Conservation (phyloP, 306 rosid genomes). For the Corylus avellana region DNA sequence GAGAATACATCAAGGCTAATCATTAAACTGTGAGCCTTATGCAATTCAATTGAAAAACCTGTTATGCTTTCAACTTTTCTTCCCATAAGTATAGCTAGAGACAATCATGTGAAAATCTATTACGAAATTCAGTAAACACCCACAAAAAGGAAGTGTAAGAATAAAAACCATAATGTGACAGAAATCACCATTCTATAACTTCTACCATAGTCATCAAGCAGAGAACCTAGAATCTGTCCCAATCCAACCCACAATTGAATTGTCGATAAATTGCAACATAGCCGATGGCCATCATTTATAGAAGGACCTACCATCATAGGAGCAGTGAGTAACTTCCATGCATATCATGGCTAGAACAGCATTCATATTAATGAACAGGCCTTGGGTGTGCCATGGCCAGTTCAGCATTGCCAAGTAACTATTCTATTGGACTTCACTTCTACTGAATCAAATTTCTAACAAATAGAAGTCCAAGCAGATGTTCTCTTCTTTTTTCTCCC, state of each 20-base stretch:
- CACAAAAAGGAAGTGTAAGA: background rate
- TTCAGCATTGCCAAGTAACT: constrained; percentile 1
- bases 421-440: background rate
- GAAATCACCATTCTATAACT: background rate
- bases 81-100: background rate
- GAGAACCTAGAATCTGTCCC: background rate
- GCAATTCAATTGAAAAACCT: background rate
- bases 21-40: background rate
- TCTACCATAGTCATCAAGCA: background rate
- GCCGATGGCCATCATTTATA: background rate
- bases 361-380: background rate
- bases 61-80: background rate
- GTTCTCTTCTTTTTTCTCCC: background rate
- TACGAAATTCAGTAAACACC: background rate
- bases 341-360: background rate
- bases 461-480: background rate
- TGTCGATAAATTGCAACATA: background rate
- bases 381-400: background rate
- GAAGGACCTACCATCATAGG: background rate
- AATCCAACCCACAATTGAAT: background rate
- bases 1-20: constrained; percentile 33
- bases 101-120: background rate
- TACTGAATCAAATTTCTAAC: background rate
- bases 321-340: background rate
- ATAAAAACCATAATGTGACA: background rate